phyloP scores from a whole-genome alignment of 2,329 filamentous ascomycete species.

The Triangularia verruculosa region DNA sequence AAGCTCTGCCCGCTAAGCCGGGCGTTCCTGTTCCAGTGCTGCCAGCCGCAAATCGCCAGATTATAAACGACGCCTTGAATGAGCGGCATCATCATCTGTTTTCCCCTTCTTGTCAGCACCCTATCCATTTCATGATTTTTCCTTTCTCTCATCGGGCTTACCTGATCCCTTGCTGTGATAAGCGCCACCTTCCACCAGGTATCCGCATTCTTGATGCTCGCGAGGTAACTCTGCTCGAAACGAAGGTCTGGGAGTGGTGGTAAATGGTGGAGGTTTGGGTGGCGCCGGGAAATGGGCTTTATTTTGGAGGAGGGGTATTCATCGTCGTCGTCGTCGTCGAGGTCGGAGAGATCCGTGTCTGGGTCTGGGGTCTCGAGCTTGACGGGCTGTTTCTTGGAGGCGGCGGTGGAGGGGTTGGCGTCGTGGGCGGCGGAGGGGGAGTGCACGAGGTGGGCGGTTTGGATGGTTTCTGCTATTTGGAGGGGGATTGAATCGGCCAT shows the following conservation, averaged over 20 bases:
- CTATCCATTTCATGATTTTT: neutral
- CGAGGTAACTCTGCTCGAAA: constrained; percentile 97
- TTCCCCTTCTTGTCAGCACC: neutral
- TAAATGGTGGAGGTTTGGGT: constrained; percentile 42
- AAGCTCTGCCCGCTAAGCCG: constrained; percentile 72
- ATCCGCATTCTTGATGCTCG: constrained; percentile 77
- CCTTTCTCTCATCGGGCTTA: constrained; percentile 39
- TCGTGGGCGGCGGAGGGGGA: constrained; percentile 71
- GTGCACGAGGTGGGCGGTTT: constrained; percentile 73
- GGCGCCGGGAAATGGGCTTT: neutral
- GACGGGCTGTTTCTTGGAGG: constrained; percentile 64
- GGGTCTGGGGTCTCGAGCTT: constrained; percentile 39
- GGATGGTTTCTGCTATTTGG: constrained; percentile 74
- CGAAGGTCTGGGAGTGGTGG: constrained; percentile 80
- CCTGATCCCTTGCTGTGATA: constrained; percentile 88
- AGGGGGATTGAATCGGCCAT: constrained; percentile 59
- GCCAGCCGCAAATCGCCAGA: constrained; percentile 80
- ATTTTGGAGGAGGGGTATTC: constrained; percentile 63
- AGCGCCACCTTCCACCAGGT: constrained; percentile 75
- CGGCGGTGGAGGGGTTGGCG: constrained; percentile 74
- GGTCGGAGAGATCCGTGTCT: constrained; percentile 1
- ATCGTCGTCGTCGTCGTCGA: constrained; percentile 48
- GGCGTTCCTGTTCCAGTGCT: constrained; percentile 79
- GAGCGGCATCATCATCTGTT: constrained; percentile 77
- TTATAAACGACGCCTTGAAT: constrained; percentile 89